Evolutionary conservation across 371 early-diverging fungal genomes (phyloP), one percentile per base, ranked within the genome.

Genomic region (Rhizopus stolonifer): DNA sequence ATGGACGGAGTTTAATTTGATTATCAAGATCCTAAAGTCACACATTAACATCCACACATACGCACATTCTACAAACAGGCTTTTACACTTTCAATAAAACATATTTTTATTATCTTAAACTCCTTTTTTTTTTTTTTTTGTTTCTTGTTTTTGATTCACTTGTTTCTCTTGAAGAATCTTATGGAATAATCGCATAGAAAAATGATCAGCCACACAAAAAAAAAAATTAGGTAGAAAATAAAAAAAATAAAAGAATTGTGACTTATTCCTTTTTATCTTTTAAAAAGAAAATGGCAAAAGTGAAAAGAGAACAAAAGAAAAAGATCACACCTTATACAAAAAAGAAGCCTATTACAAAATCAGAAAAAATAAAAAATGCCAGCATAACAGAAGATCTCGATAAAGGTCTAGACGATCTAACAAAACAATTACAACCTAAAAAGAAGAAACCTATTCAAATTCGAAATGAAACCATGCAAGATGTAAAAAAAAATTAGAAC

Each of bases 341-440:
- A 49, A 63, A 53, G 17, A 63, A 61, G 31, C 64, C 57, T 4
- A 33, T 54, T 9, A 61, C 58, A 21, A 60, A 53, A 48, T 51
- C 65, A 24, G 58, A 54, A 49, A 69, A 65, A 32, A 15, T 55
- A 17, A 56, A 55, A 26, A 65, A 65, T 54, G 63, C 54, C 11
- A 59, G 46, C 22, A 39, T 72, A 23, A 61, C 69, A 17, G 67
- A 66, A 46, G 62, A 67, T 19, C 65, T 77, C 14, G 77, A 77
- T 23, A 53, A 56, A 17, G 56, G 70, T 2, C 58, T 72, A 54
- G 60, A 43, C 9, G 75, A 74, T 45, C 57, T 74, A 17, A 54
- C 61, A 25, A 42, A 62, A 9, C 66, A 67, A 31, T 58, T 66
- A 23, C 42, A 39, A 36, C 50, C 54, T 13, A 67, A 59, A 34